phyloP scores from a whole-genome alignment of 345 rosid species.

The Fremontodendron californicum region DNA sequence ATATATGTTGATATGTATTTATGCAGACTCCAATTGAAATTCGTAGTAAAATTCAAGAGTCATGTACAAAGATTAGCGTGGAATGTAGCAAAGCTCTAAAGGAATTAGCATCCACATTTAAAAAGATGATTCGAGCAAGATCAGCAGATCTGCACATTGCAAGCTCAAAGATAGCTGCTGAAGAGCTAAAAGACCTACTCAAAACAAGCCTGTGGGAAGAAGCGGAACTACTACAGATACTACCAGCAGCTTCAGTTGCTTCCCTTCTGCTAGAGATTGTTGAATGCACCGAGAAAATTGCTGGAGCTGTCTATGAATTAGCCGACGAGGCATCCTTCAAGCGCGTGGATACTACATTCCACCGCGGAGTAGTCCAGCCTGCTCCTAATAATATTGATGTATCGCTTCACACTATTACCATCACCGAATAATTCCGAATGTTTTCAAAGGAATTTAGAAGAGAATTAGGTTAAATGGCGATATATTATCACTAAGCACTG shows the following conservation, averaged over 20 bases:
- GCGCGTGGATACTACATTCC: neutral
- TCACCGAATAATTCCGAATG: neutral
- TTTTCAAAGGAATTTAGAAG: neutral
- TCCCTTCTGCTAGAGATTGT: slow-evolving; percentile 29
- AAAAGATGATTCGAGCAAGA: slow-evolving; percentile 17
- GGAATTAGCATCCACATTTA: slow-evolving; percentile 27
- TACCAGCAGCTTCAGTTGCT: slow-evolving; percentile 20
- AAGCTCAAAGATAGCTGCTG: slow-evolving; percentile 22
- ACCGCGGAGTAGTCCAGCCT: neutral
- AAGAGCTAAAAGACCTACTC: slow-evolving; percentile 17
- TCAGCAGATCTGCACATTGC: slow-evolving; percentile 10
- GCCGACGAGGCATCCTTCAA: slow-evolving; percentile 26
- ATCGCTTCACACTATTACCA: neutral
- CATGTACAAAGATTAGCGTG: slow-evolving; percentile 21
- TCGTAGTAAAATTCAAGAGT: slow-evolving; percentile 17
- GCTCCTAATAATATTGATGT: neutral
- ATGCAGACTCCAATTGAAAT: slow-evolving; percentile 24
- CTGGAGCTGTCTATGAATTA: slow-evolving; percentile 27
- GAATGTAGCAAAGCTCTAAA: slow-evolving; percentile 36
- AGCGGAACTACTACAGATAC: neutral
- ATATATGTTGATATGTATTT: neutral
- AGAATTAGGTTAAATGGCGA: too few species aligned
- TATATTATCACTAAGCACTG: too few species aligned
- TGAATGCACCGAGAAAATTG: slow-evolving; percentile 26
- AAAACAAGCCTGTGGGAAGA: slow-evolving; percentile 21